Conservation (phyloP, 768 basidiomycete species). For the Naganishia kalamii region DNA sequence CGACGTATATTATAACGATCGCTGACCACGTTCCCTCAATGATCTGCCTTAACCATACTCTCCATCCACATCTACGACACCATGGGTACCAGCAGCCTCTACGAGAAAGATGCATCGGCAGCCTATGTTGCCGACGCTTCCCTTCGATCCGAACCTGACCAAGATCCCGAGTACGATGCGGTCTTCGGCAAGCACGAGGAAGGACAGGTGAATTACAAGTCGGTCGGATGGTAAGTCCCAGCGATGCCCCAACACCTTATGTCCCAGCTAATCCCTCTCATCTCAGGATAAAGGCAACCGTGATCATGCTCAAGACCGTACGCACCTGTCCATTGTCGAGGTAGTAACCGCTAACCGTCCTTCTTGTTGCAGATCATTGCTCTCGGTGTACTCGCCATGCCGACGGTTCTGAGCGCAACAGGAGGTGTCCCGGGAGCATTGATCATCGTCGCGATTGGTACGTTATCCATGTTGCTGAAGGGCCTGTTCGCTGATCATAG, state of each 20-base stretch:
- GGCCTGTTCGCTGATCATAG: neutral
- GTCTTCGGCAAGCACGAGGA: slow-evolving; percentile 32
- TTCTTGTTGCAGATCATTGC: slow-evolving; percentile 19
- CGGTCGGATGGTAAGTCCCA: slow-evolving; percentile 34
- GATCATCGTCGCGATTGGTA: slow-evolving; percentile 14
- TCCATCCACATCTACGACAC: neutral
- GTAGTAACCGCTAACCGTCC: neutral
- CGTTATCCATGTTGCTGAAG: too few species aligned
- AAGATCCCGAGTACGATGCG: slow-evolving; percentile 28
- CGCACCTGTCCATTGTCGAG: neutral
- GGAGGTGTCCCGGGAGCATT: slow-evolving; percentile 34
- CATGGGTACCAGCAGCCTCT: neutral
- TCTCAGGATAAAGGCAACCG: slow-evolving; percentile 33
- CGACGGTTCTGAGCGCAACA: slow-evolving; percentile 29
- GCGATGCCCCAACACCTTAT: neutral
- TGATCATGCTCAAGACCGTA: slow-evolving; percentile 36
- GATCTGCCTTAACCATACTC: neutral
- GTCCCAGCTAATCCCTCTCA: neutral
- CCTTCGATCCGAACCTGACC: neutral
- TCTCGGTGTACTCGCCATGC: slow-evolving; percentile 37
- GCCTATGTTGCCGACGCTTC: slow-evolving; percentile 10
- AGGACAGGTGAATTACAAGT: slow-evolving; percentile 32
- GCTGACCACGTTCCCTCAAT: neutral
- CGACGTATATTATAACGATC: neutral
- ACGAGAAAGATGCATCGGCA: neutral